Conservation (phyloP, 306 rosid genomes). For the Quercus bicolor region DNA sequence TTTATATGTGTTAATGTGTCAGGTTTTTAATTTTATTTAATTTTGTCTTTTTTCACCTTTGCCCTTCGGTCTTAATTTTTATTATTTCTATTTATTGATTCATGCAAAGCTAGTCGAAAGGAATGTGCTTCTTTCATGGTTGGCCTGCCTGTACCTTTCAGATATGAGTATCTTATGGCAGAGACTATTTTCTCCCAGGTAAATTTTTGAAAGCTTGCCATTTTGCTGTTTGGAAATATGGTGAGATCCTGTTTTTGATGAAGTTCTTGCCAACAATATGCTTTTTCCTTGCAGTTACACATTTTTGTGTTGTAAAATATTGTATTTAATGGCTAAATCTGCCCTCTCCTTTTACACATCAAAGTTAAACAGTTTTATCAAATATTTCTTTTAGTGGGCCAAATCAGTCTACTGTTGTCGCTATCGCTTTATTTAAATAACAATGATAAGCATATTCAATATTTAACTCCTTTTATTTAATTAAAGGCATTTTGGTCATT, state of each 20-base stretch:
- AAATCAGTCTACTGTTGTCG: too few relatives aligned
- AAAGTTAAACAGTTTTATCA: too few relatives aligned
- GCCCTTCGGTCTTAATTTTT: slow-evolving; percentile 30
- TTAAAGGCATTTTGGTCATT: too few relatives aligned
- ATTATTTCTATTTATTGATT: slow-evolving; percentile 43
- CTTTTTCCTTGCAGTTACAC: not conserved
- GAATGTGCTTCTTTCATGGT: slow-evolving; percentile 98
- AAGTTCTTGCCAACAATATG: not conserved
- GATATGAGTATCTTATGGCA: slow-evolving; percentile 97
- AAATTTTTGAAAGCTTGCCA: slow-evolving; percentile 3
- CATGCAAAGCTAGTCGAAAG: slow-evolving; percentile 98
- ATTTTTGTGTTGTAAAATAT: not conserved
- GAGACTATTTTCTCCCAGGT: slow-evolving; percentile 99
- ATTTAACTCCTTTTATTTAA: too few relatives aligned
- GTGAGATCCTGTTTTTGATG: not conserved
- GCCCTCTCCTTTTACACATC: too few relatives aligned
- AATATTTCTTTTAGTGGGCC: too few relatives aligned
- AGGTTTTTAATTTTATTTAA: not conserved
- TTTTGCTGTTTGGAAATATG: not conserved
- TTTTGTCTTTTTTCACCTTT: not conserved
- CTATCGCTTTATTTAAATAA: too few relatives aligned
- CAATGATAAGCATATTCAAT: too few relatives aligned
- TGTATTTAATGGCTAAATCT: not conserved
- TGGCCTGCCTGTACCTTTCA: slow-evolving; percentile 89
- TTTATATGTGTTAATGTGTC: not conserved